A percentile compares a stretch with the other conserved stretches of the same genome.
Conservation (phyloP, 345 rosid species). For the Populus deltoides region DNA sequence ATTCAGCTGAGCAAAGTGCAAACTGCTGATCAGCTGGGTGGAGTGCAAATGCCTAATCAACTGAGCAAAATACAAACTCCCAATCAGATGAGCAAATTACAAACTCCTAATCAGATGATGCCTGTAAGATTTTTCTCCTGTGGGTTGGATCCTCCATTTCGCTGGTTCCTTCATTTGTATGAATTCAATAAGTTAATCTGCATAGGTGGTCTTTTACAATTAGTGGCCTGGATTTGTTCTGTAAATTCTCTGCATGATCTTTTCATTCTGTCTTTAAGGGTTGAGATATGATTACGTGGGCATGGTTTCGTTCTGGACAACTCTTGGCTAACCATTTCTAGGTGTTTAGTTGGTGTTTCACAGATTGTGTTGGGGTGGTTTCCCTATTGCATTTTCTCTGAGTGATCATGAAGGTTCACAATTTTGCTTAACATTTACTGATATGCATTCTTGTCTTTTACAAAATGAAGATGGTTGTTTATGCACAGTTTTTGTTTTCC, state of each 20-base stretch:
- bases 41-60: background rate
- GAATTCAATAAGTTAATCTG: background rate
- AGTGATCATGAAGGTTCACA: background rate
- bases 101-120: too few species aligned
- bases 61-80: slow-evolving; percentile 15
- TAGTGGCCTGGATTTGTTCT: background rate
- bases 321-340: too few species aligned
- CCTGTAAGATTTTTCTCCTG: background rate
- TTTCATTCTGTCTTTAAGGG: background rate
- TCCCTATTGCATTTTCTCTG: too few species aligned
- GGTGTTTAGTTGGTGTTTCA: too few species aligned
- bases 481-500: background rate
- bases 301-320: too few species aligned
- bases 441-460: background rate
- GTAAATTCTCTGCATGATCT: background rate
- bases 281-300: background rate
- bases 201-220: background rate
- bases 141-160: slow-evolving; percentile 2
- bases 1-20: slow-evolving; percentile 16
- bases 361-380: too few species aligned
- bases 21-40: too few species aligned
- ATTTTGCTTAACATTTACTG: background rate
- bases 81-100: background rate
- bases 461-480: background rate
- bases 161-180: slow-evolving; percentile 11